Evolutionary conservation across 495 filamentous ascomycete species (phyloP), one percentile per base, ranked within the genome.

Genomic region (Annulohypoxylon moriforme): DNA sequence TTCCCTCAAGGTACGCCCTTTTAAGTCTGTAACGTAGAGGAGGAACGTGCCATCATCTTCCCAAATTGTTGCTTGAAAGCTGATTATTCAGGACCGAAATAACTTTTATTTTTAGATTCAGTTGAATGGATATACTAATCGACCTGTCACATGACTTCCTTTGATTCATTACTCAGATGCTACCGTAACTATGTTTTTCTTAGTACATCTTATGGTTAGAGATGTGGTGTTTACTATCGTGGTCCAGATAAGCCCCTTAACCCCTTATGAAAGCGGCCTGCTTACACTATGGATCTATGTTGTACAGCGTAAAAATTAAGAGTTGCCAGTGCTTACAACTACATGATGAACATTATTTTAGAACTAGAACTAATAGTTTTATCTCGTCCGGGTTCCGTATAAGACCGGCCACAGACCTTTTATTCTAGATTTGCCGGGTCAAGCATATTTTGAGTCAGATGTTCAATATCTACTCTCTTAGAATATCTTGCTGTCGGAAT

Each of bases 11-110:
- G 58, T 63, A 10, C 16, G 5, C 49, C 49, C 13, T 46, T 40
- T 34, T 34, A 25, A 22, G 25, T 62, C 50, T 71, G 56, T 13
- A 67, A 72, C 69, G 34, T 60, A 55, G 31, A 62, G 13, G 62
- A 24, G 68, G 31, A 66, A 71, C 68, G 68, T 71, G 47, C 56
- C 68, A 66, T 71, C 31, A n/a, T 24, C 13, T 50, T 33, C 20
- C n/a, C n/a, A 4, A n/a, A n/a, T 14, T 52, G 24, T 52, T 24
- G 14, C 5, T 8, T 27, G 3, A 14, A 52, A 29, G 38, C 14
- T 22, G 27, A 9, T 3, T 9, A 13, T 14, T 18, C 8, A 7
- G 5, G 11, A 25, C n/a, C n/a, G 50, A 55, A 18, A 56, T 3
- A 18, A 20, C 18, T 20, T 22, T 34, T 56, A 56, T 36, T 56